Percentiles rank a stretch among this genome's conserved stretches.
Evolutionary conservation across 148 eudicot species (phyloP).

Genomic region (Rhododendron henanense): DNA sequence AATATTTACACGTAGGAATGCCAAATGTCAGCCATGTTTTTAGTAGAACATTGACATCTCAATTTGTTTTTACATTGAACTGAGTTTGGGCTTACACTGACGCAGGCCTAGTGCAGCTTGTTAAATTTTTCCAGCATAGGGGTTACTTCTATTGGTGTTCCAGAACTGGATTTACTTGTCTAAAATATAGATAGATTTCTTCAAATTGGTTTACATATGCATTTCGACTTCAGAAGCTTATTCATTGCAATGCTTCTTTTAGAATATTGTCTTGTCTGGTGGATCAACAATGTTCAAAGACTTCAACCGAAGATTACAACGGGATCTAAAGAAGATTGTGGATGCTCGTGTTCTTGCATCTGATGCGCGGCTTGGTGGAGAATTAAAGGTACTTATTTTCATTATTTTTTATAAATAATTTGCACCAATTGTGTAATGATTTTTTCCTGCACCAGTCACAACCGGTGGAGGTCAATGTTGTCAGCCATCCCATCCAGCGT

Average conservation of each 20-base stretch:
- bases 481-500: slow-evolving; percentile 93
- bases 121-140: neutral
- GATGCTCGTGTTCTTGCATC: slow-evolving; percentile 91
- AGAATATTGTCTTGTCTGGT: slow-evolving; percentile 95
- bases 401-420: neutral
- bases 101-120: neutral
- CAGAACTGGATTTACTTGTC: neutral
- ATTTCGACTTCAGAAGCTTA: neutral
- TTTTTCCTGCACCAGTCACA: slow-evolving; percentile 54
- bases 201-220: neutral
- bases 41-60: neutral
- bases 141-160: slow-evolving; percentile 1
- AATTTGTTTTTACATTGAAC: neutral
- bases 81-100: neutral
- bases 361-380: slow-evolving; percentile 70
- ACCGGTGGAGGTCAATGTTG: slow-evolving; percentile 95
- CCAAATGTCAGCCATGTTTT: neutral
- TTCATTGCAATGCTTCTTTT: slow-evolving; percentile 18
- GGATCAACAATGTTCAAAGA: slow-evolving; percentile 99
- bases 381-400: slow-evolving; percentile 50
- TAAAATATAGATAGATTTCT: neutral
- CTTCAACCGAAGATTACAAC: slow-evolving; percentile 81
- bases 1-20: neutral
- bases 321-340: slow-evolving; percentile 94
- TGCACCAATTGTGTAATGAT: neutral